Base-by-base conservation (phyloP, 108 stramenopile genomes). In the Cyclotella baltica region DNA sequence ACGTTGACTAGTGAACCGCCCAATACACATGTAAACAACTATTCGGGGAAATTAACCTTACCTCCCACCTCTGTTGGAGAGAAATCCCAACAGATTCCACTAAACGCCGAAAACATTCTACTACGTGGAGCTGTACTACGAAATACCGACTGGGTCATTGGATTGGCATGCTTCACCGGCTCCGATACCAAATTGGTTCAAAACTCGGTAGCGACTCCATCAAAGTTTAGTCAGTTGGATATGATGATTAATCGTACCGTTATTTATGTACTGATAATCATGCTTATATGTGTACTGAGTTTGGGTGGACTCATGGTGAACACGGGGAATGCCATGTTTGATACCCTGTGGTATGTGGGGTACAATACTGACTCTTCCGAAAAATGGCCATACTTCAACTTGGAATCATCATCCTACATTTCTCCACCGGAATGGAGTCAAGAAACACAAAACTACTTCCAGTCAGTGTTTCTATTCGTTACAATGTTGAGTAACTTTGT, bases 61-160 rank as follows among this genome's bases (percentile, higher is more conserved):
- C 90, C 90, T 27, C 78, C 77, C 50, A 80, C 67, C 16, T 70
- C 68, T 20, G 81, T 67, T 48, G 85, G 76, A 35, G 88, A 65
- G 18, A 37, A 61, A 31, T 81, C 82, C 72, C 51, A 81, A 30
- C 88, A 91, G 36, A 89, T 92, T 57, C 86, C 94, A 5, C 83
- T 98, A 55, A 89, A 91, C 57, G 90, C 89, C 34, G 92, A 94
- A 31, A 92, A 98, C 62, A 58, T 99, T 47, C 73, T 99, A 33
- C 85, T 99, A 0, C 90, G 98, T 33, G 98, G 99, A 31, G 96
- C 96, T 40, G 85, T 93, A 16, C 84, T 99, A 38, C 87, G 97
- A 37, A 99, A 99, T 85, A 98, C 98, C 6, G 92, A 96, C 72
- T 98, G 97, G 97, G 97, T 89, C 16, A 88, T 98, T 67, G 97